A percentile compares a stretch with the other conserved stretches of the same genome.
Evolutionary conservation across 495 filamentous ascomycete species (phyloP).

Genomic region (Aspergillus heteromorphus): DNA sequence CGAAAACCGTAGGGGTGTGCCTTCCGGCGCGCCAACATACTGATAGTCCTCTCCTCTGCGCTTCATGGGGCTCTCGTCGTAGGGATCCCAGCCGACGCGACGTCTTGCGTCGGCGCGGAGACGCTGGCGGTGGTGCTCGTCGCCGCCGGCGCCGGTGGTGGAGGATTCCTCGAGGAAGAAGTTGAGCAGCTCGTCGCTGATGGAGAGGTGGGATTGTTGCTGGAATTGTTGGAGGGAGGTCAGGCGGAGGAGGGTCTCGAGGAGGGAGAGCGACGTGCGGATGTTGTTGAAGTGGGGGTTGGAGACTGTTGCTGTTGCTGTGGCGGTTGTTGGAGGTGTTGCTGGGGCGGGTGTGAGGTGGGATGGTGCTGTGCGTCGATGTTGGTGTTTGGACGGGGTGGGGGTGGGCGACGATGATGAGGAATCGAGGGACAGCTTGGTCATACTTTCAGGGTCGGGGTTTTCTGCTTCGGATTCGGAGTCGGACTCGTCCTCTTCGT

Average conservation of each 20-base stretch:
- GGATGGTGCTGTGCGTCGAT: slow-evolving; percentile 2
- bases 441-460: slow-evolving; percentile 34
- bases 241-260: slow-evolving; percentile 90
- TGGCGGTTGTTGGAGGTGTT: too few species aligned
- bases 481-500: slow-evolving; percentile 56
- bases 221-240: slow-evolving; percentile 95
- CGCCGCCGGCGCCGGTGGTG: slow-evolving; percentile 65
- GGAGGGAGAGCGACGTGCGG: slow-evolving; percentile 80
- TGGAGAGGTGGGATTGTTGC: slow-evolving; percentile 85
- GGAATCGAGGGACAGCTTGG: slow-evolving; percentile 34
- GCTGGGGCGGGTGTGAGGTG: slow-evolving; percentile 19
- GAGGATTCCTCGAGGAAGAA: slow-evolving; percentile 88
- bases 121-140: slow-evolving; percentile 63
- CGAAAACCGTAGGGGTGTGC: slow-evolving; percentile 19
- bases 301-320: slow-evolving; percentile 30
- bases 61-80: slow-evolving; percentile 66
- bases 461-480: slow-evolving; percentile 51
- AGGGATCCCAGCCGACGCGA: slow-evolving; percentile 88
- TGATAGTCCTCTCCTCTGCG: slow-evolving; percentile 58
- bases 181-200: slow-evolving; percentile 89
- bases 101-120: slow-evolving; percentile 67
- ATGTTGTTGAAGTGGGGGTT: slow-evolving; percentile 49
- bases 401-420: slow-evolving; percentile 16
- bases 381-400: slow-evolving; percentile 17
- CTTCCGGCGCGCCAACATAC: slow-evolving; percentile 28